Evolutionary conservation across 805 yeast genomes (phyloP).

Genomic region (Schizosaccharomyces lindneri): DNA sequence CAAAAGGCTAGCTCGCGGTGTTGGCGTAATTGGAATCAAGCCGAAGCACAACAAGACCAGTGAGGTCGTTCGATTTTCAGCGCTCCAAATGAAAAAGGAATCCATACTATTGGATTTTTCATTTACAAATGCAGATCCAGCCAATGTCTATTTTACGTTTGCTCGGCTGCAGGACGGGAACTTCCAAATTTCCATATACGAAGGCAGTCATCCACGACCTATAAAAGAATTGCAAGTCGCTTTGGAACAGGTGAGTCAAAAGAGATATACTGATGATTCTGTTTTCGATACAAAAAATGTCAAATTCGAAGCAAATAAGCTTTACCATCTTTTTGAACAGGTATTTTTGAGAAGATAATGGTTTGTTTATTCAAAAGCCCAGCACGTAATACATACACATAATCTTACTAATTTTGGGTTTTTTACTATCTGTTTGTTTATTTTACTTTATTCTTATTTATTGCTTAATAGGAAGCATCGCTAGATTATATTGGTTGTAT

Average conservation of each 20-base stretch:
- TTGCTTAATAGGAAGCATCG: too few species aligned
- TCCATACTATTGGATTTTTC: constrained; percentile 11
- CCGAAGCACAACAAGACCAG: constrained; percentile 5
- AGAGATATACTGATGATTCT: constrained; percentile 9
- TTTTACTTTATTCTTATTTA: too few species aligned
- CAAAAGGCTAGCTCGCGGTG: constrained; percentile 9
- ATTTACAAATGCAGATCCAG: constrained; percentile 10
- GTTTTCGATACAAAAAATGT: constrained; percentile 12
- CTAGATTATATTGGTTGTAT: too few species aligned
- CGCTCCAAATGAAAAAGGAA: constrained; percentile 10
- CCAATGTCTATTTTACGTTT: constrained; percentile 10
- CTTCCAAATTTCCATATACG: constrained; percentile 12
- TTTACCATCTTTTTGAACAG: constrained; percentile 3
- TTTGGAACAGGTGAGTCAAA: constrained; percentile 15
- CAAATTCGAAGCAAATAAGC: constrained; percentile 10
- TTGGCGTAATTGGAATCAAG: constrained; percentile 6
- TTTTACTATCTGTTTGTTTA: too few species aligned
- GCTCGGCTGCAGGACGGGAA: constrained; percentile 13
- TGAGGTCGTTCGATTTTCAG: constrained; percentile 10
- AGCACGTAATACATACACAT: too few species aligned
- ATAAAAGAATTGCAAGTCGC: constrained; percentile 13
- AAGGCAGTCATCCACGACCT: constrained; percentile 11
- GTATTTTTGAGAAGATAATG: neutral
- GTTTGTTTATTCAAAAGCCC: neutral
- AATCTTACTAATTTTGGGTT: too few species aligned